Evolutionary conservation across 2,329 filamentous ascomycete species (phyloP).

Genomic region (Aureobasidium vineae): DNA sequence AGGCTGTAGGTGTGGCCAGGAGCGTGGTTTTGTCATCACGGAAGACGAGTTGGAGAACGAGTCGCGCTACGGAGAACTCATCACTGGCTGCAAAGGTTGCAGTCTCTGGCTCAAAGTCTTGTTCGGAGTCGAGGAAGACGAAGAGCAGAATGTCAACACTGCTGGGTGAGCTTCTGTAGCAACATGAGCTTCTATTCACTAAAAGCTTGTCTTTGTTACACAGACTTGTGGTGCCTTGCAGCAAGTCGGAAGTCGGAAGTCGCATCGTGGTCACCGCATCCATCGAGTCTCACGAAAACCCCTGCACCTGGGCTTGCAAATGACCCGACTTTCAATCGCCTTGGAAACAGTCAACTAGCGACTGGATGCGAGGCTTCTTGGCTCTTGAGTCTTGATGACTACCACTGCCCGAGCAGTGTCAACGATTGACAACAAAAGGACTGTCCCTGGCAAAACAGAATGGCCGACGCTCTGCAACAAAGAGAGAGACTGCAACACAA

Average conservation of each 20-base stretch:
- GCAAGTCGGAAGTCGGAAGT: neutral
- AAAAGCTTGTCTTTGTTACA: neutral
- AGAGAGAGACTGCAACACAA: neutral
- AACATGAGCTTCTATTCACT: neutral
- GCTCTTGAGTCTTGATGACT: neutral
- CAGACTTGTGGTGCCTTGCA: slow-evolving; percentile 3
- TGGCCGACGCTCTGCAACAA: neutral
- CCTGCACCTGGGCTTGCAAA: neutral
- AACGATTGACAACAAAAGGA: neutral
- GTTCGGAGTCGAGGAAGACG: slow-evolving; percentile 52
- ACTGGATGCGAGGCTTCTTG: neutral
- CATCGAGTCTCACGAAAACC: neutral
- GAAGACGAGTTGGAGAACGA: slow-evolving; percentile 56
- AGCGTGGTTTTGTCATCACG: slow-evolving; percentile 54
- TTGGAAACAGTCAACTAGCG: neutral
- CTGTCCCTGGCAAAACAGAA: neutral
- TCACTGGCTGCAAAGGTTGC: slow-evolving; percentile 61
- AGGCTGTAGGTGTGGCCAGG: slow-evolving; percentile 59
- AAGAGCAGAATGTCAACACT: neutral
- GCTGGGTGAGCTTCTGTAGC: neutral
- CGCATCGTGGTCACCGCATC: neutral
- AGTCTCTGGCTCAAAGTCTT: slow-evolving; percentile 62
- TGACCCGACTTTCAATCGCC: neutral
- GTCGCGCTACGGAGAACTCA: slow-evolving; percentile 54
- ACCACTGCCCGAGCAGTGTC: no score